Evolutionary conservation across 352 stramenopile species (phyloP), one percentile per base, ranked within the genome.

Genomic region (Phytopythium kandeliae): DNA sequence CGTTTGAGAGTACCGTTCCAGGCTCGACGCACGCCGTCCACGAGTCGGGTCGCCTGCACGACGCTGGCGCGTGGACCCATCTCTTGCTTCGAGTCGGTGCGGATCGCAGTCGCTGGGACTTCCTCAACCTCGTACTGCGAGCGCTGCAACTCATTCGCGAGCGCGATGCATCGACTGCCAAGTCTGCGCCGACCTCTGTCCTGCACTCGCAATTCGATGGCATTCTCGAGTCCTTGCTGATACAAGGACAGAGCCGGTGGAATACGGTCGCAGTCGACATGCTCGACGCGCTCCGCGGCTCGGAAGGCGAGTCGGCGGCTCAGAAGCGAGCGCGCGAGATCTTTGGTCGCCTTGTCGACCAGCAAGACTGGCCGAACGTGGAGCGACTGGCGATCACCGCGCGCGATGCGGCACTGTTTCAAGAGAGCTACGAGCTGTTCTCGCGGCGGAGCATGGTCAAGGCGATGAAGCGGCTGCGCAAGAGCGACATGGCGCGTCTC

Each of bases 191-290:
- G 43, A 16, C 0, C 41, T 36, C 16, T n/a, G 11, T n/a, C n/a
- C n/a, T n/a, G n/a, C n/a, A n/a, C n/a, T n/a, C n/a, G n/a, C n/a
- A n/a, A n/a, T n/a, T 55, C 12, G 26, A 38, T 10, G 6, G 12
- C 11, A 31, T 37, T n/a, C 15, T 45, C 2, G 40, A 55, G 16
- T 15, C 17, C 10, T 34, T 56, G 12, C 30, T 40, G 8, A 4
- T 33, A 24, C 17, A 26, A 37, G 4, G 37, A 6, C 47, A 47
- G 13, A 30, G 44, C 38, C 59, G 69, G 22, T 78, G 63, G 71
- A 84, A 85, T 59, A 51, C 66, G 21, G 54, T 84, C 25, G 73
- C 71, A 3, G 61, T 87, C 2, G 73, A 87, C 47, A 62, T 59
- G 5, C 56, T 83, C 40, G 63, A 73, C 24, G 68, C 83, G 1